Conservation (phyloP, 495 filamentous ascomycete species). For the Penicillium egyptiacum region DNA sequence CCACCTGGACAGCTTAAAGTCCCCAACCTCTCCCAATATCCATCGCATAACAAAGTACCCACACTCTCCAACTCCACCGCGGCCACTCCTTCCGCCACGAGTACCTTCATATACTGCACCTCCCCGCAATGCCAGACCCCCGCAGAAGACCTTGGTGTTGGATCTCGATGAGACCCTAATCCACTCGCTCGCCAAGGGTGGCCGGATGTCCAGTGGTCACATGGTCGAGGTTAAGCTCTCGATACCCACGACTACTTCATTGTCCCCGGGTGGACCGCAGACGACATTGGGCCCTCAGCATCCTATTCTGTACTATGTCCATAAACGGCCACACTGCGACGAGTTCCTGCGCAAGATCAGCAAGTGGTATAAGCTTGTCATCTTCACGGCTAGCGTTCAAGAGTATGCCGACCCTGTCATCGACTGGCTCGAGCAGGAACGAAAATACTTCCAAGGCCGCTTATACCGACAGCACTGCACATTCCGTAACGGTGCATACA, state of each 20-base stretch:
- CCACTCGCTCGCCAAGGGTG: slow-evolving; percentile 94
- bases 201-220: slow-evolving; percentile 92
- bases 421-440: slow-evolving; percentile 95
- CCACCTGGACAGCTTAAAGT: slow-evolving; percentile 62
- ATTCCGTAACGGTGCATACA: slow-evolving; percentile 89
- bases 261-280: slow-evolving; percentile 60
- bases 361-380: slow-evolving; percentile 98
- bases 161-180: slow-evolving; percentile 97
- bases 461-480: slow-evolving; percentile 98
- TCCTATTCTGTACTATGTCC: slow-evolving; percentile 97
- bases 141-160: slow-evolving; percentile 88
- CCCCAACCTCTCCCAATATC: slow-evolving; percentile 81
- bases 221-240: slow-evolving; percentile 98
- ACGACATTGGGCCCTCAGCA: slow-evolving; percentile 78
- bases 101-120: slow-evolving; percentile 75
- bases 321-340: slow-evolving; percentile 95
- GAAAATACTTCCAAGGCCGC: slow-evolving; percentile 88
- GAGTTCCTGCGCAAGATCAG: slow-evolving; percentile 92
- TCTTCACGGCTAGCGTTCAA: slow-evolving; percentile 96
- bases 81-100: slow-evolving; percentile 82
- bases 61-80: slow-evolving; percentile 80
- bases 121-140: slow-evolving; percentile 44
- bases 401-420: slow-evolving; percentile 99
- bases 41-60: slow-evolving; percentile 80
- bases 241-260: slow-evolving; percentile 56